Base-by-base conservation (phyloP, 139 green algal species). In the Tetradesmus obliquus region DNA sequence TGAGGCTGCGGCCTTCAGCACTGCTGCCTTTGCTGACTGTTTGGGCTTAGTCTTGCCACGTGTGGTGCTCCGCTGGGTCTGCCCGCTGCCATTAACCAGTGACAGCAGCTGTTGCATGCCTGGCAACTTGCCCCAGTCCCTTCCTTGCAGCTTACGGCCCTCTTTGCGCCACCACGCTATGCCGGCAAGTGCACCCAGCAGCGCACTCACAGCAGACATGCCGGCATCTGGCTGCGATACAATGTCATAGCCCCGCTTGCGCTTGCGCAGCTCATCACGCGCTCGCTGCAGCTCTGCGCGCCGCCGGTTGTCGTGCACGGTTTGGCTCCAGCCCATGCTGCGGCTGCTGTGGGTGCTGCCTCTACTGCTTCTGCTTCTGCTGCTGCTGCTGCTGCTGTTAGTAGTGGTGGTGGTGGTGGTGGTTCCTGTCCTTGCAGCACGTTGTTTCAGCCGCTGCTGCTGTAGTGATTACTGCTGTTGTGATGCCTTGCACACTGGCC, bases 191-290 rank as follows among this genome's bases (percentile, higher is more conserved):
- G 32, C 79, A 1, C 79, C 88, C 0, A 58, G 71, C 13, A 91
- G 55, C 5, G 24, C 13, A 15, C 80, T 6, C 0, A 91, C 19
- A 9, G 88, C 79, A 9, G 88, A 45, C 55, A 91, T 76, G 79
- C 79, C 19, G 32, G 88, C 88, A 80, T 45, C 53, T 20, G 88
- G 79, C 9, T n/a, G 51, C 3, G 74, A 6, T 45, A 82, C 79
- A 12, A 91, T 55, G 15, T 62, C 79, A 85, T 91, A 91, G 79
- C 88, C 88, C 7, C 88, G 80, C 74, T 55, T 87, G 58, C 88
- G 88, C 7, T 69, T 24, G 15, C 88, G 66, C 19, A 81, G 45
- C 45, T 91, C 88, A 3, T 86, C 79, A 3, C 24, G 79, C 1
- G 88, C 88, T 3, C 79, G 82, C 53, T 51, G 51, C 15, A 91